A percentile compares a stretch with the other conserved stretches of the same genome.
These are phyloP conservation scores for Ganoderma sinense DNA, from an alignment of 1,284 basidiomycete genomes.

Conservation along the genomic window DNA sequence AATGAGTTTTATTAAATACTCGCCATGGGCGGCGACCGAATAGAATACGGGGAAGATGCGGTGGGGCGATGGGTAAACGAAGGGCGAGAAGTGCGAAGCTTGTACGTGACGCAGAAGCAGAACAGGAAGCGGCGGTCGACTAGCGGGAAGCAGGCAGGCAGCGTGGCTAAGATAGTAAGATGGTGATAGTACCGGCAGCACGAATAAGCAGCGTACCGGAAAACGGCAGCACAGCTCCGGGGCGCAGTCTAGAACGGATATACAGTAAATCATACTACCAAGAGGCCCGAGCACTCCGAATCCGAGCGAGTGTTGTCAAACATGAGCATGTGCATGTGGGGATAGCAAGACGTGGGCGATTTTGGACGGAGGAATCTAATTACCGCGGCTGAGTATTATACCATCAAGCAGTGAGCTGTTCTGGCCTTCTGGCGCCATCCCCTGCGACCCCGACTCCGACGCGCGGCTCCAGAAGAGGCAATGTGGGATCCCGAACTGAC, in stretches of 20 bases:
- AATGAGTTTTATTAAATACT: slow-evolving; percentile 13
- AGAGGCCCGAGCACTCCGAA: not conserved
- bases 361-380: slow-evolving; percentile 1
- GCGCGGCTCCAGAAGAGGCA: not conserved
- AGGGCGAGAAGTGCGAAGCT: slow-evolving; percentile 16
- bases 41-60: slow-evolving; percentile 18
- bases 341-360: not conserved
- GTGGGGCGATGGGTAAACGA: slow-evolving; percentile 8
- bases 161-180: slow-evolving; percentile 11
- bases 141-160: slow-evolving; percentile 11
- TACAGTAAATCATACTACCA: slow-evolving; percentile 3
- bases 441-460: slow-evolving; percentile 6
- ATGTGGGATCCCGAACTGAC: not conserved
- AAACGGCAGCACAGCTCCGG: not conserved
- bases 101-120: slow-evolving; percentile 12
- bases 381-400: not conserved
- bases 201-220: not conserved
- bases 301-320: not conserved
- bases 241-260: not conserved
- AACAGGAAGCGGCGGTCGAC: slow-evolving; percentile 12
- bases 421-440: not conserved
- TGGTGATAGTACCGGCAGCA: not conserved
- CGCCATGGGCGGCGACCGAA: slow-evolving; percentile 19
- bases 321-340: not conserved
- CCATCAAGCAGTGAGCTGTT: not conserved